These are phyloP conservation scores for Alopecurus myosuroides DNA, from an alignment of 176 grass and related monocot species.

Conservation along the genomic window DNA sequence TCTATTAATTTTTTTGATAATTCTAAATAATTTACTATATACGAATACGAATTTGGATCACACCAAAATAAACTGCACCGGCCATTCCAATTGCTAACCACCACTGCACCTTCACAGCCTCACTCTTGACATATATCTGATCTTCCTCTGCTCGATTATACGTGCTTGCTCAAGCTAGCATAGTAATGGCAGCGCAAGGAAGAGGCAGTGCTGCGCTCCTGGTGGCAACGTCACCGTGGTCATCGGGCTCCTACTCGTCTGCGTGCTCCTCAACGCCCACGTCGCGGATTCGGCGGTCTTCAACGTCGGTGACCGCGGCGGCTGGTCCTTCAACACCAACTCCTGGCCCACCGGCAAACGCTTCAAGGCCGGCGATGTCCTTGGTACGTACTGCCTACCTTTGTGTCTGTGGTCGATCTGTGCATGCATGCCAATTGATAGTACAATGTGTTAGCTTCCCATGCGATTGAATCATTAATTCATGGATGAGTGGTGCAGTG, in stretches of 20 bases:
- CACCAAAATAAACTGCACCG: no score
- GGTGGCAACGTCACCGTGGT: background rate
- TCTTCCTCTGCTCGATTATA: background rate
- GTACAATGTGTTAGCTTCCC: background rate
- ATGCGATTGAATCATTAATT: background rate
- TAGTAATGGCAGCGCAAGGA: slow-evolving; percentile 30
- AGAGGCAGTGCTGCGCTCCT: slow-evolving; percentile 22
- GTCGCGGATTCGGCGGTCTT: slow-evolving; percentile 38
- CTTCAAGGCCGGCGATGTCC: slow-evolving; percentile 60
- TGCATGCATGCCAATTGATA: no score
- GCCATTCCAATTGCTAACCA: slow-evolving; percentile 6
- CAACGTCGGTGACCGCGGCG: slow-evolving; percentile 53
- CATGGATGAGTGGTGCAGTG: background rate
- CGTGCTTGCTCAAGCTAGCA: background rate
- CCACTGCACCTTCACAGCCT: background rate
- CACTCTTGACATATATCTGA: background rate
- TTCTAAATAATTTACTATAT: no score
- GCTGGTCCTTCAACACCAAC: slow-evolving; percentile 43
- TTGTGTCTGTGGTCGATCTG: no score
- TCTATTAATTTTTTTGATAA: no score
- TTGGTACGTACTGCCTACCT: background rate
- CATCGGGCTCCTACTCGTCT: slow-evolving; percentile 26
- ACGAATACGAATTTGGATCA: no score
- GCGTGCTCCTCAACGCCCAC: slow-evolving; percentile 32
- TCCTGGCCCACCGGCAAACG: slow-evolving; percentile 57